Evolutionary conservation across 2,329 filamentous ascomycete species (phyloP).

Genomic region (Sphaceloma murrayae): DNA sequence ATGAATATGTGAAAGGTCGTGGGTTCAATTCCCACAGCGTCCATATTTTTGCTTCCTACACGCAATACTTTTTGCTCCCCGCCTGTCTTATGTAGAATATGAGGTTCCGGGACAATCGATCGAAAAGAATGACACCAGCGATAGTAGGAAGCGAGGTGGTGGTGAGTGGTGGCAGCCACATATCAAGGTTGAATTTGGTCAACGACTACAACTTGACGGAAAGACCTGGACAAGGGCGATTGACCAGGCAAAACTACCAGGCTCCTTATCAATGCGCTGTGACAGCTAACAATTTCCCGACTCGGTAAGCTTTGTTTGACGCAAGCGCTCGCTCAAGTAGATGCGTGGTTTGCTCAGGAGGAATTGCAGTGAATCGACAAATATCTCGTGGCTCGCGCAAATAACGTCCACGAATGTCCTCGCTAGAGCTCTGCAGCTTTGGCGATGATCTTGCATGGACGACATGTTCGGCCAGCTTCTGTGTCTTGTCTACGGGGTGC

Average conservation of each 20-base stretch:
- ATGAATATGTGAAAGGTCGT: constrained; percentile 15
- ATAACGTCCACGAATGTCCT: background rate
- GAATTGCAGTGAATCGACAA: background rate
- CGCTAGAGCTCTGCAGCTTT: background rate
- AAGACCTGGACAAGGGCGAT: too few species aligned
- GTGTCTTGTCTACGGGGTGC: background rate
- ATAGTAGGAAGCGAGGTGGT: too few species aligned
- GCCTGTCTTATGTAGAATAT: too few species aligned
- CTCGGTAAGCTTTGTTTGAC: constrained; percentile 13
- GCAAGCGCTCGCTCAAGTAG: background rate
- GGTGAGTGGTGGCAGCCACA: too few species aligned
- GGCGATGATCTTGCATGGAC: constrained; percentile 1
- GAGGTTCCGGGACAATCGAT: too few species aligned
- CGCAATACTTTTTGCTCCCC: background rate
- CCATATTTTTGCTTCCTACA: background rate
- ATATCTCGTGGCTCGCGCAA: background rate
- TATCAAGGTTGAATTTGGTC: too few species aligned
- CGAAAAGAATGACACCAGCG: too few species aligned
- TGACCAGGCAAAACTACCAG: too few species aligned
- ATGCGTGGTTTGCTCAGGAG: background rate
- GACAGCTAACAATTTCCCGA: too few species aligned
- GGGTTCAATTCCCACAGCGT: constrained; percentile 17
- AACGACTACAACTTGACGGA: too few species aligned
- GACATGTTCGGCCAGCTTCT: background rate
- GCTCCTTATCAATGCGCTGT: too few species aligned